These are phyloP conservation scores for Hypericum perforatum DNA, from an alignment of 345 rosid species.

Conservation along the genomic window DNA sequence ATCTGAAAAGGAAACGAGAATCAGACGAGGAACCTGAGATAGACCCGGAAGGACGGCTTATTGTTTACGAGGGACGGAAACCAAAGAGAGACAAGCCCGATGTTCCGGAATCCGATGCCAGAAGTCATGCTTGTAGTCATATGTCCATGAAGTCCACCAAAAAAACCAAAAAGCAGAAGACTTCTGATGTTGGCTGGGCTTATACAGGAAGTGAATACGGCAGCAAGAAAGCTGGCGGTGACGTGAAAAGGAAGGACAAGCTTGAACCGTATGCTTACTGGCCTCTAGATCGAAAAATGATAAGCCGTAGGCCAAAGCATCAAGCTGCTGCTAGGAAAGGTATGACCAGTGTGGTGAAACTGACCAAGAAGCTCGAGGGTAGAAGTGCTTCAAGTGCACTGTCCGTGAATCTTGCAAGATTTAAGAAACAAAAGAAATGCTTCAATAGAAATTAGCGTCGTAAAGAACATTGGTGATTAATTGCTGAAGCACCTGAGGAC, in stretches of 20 bases:
- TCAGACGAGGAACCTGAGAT: conserved; percentile 81
- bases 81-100: conserved; percentile 33
- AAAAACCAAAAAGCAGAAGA: conserved; percentile 59
- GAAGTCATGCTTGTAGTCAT: conserved; percentile 48
- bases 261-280: conserved; percentile 94
- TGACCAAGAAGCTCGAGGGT: conserved; percentile 74
- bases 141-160: conserved; percentile 36
- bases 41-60: conserved; percentile 67
- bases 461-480: no score
- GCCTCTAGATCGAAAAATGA: conserved; percentile 97
- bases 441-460: conserved; percentile 20
- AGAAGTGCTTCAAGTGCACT: conserved; percentile 54
- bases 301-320: conserved; percentile 85
- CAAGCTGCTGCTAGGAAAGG: conserved; percentile 82
- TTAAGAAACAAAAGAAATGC: conserved; percentile 27
- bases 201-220: conserved; percentile 81
- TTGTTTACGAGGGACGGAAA: conserved; percentile 49
- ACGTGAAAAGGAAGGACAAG: conserved; percentile 75
- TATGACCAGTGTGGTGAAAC: conserved; percentile 68
- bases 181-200: conserved; percentile 69
- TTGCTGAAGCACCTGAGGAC: conserved; percentile 44
- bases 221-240: conserved; percentile 88
- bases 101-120: conserved; percentile 35
- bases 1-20: conserved; percentile 47
- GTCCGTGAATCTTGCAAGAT: conserved; percentile 26